Base-by-base conservation (phyloP, 805 yeast species). In the Kodamaea fukazawae region DNA sequence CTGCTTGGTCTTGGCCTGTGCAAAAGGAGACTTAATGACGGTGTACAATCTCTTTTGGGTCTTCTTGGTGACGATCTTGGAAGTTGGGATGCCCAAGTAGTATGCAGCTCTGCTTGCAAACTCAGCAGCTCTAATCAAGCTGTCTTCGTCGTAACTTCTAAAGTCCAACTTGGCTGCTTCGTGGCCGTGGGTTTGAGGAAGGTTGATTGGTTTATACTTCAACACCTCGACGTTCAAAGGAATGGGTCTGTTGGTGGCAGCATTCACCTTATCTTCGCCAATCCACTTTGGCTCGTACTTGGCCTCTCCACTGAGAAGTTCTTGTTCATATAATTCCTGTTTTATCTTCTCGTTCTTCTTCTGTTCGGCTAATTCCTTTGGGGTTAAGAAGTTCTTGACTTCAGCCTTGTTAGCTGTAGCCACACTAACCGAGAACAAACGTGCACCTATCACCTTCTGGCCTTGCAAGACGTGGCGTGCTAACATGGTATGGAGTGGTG, bases 1-100 rank as follows among this genome's bases (percentile, higher is more conserved):
- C 68, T 91, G 96, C 67, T 93, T 93, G 7, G 93, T 76, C 61
- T 89, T 90, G 38, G 97, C 95, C 57, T 87, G 93, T 14, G 86
- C 96, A 60, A 93, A 93, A 1, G 97, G 97, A 3, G 96, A 81
- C 60, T 83, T 78, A 54, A 84, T 89, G 32, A 93, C 96, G 0
- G 99, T 93, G 87, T 96, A 91, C 51, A 89, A 77, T 62, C 91
- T 86, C 52, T 81, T 78, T 57, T 79, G 83, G 3, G 84, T 80
- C 45, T 67, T 47, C 79, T 83, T 47, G 78, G 61, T 35, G 81
- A 86, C 72, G 13, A 91, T 83, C 2, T 89, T 90, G 10, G 81
- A 76, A 25, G 85, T 79, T 12, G 98, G 96, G 49, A 93, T 81
- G 7, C 95, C 91, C 51, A 93, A 67, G 63, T 86, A 93, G 60